These are phyloP conservation scores for Aspergillus sojae DNA, from an alignment of 2,329 filamentous ascomycete species.

Conservation along the genomic window DNA sequence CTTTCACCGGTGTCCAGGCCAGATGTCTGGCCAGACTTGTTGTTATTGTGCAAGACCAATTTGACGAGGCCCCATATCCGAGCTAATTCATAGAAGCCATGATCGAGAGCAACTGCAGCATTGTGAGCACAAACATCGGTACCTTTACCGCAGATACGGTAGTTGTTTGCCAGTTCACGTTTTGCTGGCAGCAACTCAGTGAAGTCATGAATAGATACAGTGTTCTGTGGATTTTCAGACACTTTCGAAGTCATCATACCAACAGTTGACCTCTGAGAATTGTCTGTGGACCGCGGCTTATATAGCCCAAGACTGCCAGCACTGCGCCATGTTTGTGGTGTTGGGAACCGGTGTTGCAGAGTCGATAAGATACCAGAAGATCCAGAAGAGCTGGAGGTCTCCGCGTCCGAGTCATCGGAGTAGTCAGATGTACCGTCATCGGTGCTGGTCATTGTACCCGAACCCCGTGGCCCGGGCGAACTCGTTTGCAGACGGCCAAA, in stretches of 20 bases:
- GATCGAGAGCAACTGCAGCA: slow-evolving; percentile 71
- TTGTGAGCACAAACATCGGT: slow-evolving; percentile 84
- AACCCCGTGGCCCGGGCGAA: slow-evolving; percentile 51
- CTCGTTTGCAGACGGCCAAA: slow-evolving; percentile 62
- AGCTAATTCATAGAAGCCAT: slow-evolving; percentile 71
- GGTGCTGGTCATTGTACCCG: slow-evolving; percentile 44
- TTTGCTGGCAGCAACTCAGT: slow-evolving; percentile 76
- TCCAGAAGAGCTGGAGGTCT: slow-evolving; percentile 58
- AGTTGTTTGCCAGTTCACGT: slow-evolving; percentile 73
- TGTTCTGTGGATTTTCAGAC: slow-evolving; percentile 61
- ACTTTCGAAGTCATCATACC: slow-evolving; percentile 56
- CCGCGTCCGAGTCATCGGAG: slow-evolving; percentile 59
- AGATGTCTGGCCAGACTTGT: slow-evolving; percentile 67
- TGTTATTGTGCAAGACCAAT: slow-evolving; percentile 74
- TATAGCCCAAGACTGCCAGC: slow-evolving; percentile 57
- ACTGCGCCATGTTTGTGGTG: slow-evolving; percentile 56
- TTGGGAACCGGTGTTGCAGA: slow-evolving; percentile 51
- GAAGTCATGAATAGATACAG: slow-evolving; percentile 73
- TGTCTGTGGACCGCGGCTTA: slow-evolving; percentile 52
- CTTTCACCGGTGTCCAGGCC: slow-evolving; percentile 68
- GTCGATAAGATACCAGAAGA: slow-evolving; percentile 48
- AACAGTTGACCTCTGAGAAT: slow-evolving; percentile 56
- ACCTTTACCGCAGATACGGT: slow-evolving; percentile 80
- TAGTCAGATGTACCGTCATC: slow-evolving; percentile 50
- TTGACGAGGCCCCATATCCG: slow-evolving; percentile 83